Evolutionary conservation across 1,284 basidiomycete species (phyloP).

Genomic region (Testicularia cyperi): DNA sequence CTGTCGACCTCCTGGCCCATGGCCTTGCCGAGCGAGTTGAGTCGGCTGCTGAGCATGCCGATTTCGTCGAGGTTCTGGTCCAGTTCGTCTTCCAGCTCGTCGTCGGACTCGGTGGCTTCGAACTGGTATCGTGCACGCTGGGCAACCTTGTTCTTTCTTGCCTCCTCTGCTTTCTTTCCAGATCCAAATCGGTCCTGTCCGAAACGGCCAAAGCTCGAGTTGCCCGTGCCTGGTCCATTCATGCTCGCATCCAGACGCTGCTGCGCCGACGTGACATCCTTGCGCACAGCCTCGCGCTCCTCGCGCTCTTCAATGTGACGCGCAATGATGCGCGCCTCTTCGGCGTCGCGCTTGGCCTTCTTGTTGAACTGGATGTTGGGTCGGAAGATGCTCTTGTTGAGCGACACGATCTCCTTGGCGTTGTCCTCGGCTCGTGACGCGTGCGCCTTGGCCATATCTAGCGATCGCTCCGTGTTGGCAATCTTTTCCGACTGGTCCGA

Average conservation of each 20-base stretch:
- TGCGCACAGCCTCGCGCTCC: conserved; percentile 66
- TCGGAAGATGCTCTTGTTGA: conserved; percentile 92
- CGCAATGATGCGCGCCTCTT: conserved; percentile 81
- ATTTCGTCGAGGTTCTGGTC: conserved; percentile 92
- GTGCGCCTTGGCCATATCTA: conserved; percentile 90
- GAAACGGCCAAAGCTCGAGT: conserved; percentile 39
- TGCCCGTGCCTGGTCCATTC: conserved; percentile 44
- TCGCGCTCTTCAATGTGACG: conserved; percentile 86
- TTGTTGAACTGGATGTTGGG: conserved; percentile 60
- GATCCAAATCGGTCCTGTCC: conserved; percentile 46
- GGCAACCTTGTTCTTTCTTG: conserved; percentile 61
- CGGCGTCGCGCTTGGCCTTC: conserved; percentile 81
- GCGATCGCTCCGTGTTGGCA: conserved; percentile 91
- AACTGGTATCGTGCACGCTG: conserved; percentile 87
- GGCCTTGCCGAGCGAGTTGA: conserved; percentile 80
- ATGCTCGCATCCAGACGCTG: conserved; percentile 77
- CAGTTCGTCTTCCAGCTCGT: conserved; percentile 76
- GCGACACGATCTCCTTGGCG: conserved; percentile 87
- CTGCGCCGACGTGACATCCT: conserved; percentile 78
- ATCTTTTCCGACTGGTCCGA: conserved; percentile 76
- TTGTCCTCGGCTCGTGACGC: conserved; percentile 86
- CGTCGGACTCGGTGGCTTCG: conserved; percentile 90
- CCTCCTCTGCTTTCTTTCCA: conserved; percentile 22
- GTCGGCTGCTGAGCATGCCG: conserved; percentile 73
- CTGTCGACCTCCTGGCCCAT: conserved; percentile 67